phyloP scores from a whole-genome alignment of 2,329 filamentous ascomycete species.

The Fragosphaeria purpurea region DNA sequence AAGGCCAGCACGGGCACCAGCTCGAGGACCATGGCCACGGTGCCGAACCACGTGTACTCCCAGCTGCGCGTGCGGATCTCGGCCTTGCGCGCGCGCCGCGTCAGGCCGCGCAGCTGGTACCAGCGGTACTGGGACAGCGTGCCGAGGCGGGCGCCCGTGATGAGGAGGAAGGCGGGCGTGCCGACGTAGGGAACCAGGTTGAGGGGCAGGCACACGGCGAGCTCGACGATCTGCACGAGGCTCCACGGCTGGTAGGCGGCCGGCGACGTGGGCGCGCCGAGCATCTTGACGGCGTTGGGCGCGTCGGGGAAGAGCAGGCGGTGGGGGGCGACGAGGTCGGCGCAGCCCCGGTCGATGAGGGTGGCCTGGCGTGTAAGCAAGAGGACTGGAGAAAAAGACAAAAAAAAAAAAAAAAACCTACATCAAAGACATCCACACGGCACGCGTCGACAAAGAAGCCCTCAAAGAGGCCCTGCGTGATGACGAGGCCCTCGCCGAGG shows the following conservation, averaged over 20 bases:
- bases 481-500: conserved; percentile 68
- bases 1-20: conserved; percentile 88
- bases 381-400: conserved; percentile 9
- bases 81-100: conserved; percentile 60
- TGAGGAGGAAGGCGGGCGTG: conserved; percentile 72
- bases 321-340: conserved; percentile 57
- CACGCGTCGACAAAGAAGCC: conserved; percentile 74
- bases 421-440: conserved; percentile 75
- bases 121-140: conserved; percentile 88
- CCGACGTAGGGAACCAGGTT: conserved; percentile 82
- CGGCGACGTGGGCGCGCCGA: conserved; percentile 69
- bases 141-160: conserved; percentile 79
- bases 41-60: conserved; percentile 92
- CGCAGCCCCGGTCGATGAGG: conserved; percentile 63
- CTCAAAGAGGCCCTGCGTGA: conserved; percentile 61
- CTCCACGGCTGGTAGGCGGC: conserved; percentile 85
- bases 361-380: conserved; percentile 40
- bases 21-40: conserved; percentile 63
- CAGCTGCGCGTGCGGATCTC: conserved; percentile 59
- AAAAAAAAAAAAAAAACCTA: conserved; percentile 21
- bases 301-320: conserved; percentile 57
- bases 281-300: conserved; percentile 63
- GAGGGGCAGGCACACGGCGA: conserved; percentile 67
- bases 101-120: conserved; percentile 68
- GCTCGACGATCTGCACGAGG: conserved; percentile 79